Evolutionary conservation across 768 basidiomycete species (phyloP), one percentile per base, ranked within the genome.

Genomic region (Lepiota venenata): DNA sequence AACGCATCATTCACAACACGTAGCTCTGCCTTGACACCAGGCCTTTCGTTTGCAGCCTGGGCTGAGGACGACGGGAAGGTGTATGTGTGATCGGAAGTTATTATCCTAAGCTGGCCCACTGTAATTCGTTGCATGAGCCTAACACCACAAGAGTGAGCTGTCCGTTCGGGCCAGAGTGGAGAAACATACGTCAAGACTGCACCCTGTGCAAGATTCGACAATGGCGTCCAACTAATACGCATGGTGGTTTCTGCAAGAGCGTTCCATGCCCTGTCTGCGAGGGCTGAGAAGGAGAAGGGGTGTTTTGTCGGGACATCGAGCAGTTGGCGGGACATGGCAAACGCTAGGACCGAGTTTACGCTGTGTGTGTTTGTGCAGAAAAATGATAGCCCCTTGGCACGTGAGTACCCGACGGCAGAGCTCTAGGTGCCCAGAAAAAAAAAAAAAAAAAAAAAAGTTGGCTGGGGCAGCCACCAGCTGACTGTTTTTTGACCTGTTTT

Each of bases 1-100:
- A 86, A 85, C 10, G 70, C 65, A 58, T 82, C 78, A 56, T 73
- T 77, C 2, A 73, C 59, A 38, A 84, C 78, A 21, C 75, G 68
- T 18, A 83, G 58, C 61, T 79, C 76, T 9, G 77, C 78, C 58
- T 69, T 72, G 45, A 65, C 59, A 6, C 63, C 62, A 0, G 61
- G 58, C 2, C 58, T 39, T n/a, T 59, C 56, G 22, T 65, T 59
- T 39, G 59, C 25, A 29, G 51, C 54, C 35, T 55, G 52, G 37
- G 56, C 52, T 27, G 61, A 47, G 32, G 64, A 52, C 14, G 65
- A 50, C 1, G 77, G 78, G 56, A 81, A 81, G 14, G 63, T 61
- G 58, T 80, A 80, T 39, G 76, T 74, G 42, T 73, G 71, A 4
- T 69, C 64, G 46, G 68, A 65, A 0, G 82, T 81, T 43, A 77